Evolutionary conservation across 768 basidiomycete genomes (phyloP).

Genomic region (Candolleomyces eurysporus): DNA sequence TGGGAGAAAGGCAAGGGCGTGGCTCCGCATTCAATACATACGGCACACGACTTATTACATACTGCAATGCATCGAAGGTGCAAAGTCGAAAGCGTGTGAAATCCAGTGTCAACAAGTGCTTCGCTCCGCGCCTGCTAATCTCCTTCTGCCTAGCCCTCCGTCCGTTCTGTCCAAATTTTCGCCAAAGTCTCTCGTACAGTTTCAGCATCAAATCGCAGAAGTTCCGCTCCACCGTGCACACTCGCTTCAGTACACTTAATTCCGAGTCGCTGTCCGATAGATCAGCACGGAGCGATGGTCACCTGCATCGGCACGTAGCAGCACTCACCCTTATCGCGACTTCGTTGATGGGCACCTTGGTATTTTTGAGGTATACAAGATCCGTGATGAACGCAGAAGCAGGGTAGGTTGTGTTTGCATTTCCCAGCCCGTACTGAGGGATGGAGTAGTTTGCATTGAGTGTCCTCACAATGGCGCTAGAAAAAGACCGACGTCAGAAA

Average conservation of each 20-base stretch:
- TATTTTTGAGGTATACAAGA: constrained; percentile 71
- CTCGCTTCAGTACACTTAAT: constrained; percentile 57
- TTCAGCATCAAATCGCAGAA: constrained; percentile 41
- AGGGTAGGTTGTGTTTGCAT: constrained; percentile 62
- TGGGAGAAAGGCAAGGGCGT: background rate
- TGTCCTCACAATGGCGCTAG: constrained; percentile 66
- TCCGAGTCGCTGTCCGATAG: constrained; percentile 46
- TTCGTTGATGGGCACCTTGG: constrained; percentile 61
- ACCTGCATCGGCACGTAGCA: background rate
- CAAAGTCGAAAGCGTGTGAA: background rate
- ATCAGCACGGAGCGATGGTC: constrained; percentile 7
- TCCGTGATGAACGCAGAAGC: constrained; percentile 83
- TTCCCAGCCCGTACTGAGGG: constrained; percentile 55
- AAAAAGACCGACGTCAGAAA: constrained; percentile 3
- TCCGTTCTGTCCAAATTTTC: constrained; percentile 10
- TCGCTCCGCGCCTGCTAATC: background rate
- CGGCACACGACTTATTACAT: too few species aligned
- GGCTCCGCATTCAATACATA: too few species aligned
- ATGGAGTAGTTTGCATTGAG: constrained; percentile 61
- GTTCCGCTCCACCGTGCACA: constrained; percentile 12
- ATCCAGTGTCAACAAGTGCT: too few species aligned
- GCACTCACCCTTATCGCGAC: constrained; percentile 57
- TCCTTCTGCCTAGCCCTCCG: background rate
- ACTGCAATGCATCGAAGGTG: background rate
- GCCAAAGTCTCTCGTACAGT: constrained; percentile 35